phyloP scores from a whole-genome alignment of 805 yeast species.

The Cyberlindnera xylosilytica region DNA sequence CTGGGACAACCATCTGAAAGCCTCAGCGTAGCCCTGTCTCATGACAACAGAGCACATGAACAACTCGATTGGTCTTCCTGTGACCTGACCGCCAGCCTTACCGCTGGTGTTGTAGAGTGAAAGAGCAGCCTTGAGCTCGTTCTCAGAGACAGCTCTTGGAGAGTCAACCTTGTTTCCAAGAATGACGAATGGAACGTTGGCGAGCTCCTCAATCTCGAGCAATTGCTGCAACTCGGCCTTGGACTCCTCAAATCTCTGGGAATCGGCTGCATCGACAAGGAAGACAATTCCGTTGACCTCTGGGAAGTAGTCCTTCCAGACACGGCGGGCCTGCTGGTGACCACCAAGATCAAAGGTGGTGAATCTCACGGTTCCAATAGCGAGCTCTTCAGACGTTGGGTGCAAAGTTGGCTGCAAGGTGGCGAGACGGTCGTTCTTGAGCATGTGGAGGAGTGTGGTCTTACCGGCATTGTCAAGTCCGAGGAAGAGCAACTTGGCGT shows the following conservation, averaged over 20 bases:
- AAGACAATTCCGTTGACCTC: constrained; percentile 98
- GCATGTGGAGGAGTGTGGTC: constrained; percentile 82
- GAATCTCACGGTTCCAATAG: constrained; percentile 93
- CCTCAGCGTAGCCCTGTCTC: constrained; percentile 99
- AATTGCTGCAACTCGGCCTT: constrained; percentile 92
- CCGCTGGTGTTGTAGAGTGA: constrained; percentile 91
- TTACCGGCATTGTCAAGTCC: constrained; percentile 99
- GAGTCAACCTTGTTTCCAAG: constrained; percentile 97
- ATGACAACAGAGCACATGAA: constrained; percentile 97
- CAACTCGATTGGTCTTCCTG: constrained; percentile 88
- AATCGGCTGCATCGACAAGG: constrained; percentile 95
- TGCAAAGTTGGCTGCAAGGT: constrained; percentile 97
- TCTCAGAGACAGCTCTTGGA: constrained; percentile 91
- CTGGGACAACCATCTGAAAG: constrained; percentile 97
- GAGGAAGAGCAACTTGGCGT: constrained; percentile 90
- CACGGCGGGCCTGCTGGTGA: constrained; percentile 96
- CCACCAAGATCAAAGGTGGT: constrained; percentile 99
- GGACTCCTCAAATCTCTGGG: constrained; percentile 92
- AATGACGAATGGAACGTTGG: constrained; percentile 85
- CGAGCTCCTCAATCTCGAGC: constrained; percentile 87
- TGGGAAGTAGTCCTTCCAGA: constrained; percentile 99
- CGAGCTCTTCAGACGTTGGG: constrained; percentile 97
- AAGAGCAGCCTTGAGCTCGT: constrained; percentile 85
- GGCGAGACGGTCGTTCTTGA: constrained; percentile 94
- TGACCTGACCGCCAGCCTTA: constrained; percentile 66